Base-by-base conservation (phyloP, 2,329 filamentous ascomycete genomes). In the Pezicula radicicola region DNA sequence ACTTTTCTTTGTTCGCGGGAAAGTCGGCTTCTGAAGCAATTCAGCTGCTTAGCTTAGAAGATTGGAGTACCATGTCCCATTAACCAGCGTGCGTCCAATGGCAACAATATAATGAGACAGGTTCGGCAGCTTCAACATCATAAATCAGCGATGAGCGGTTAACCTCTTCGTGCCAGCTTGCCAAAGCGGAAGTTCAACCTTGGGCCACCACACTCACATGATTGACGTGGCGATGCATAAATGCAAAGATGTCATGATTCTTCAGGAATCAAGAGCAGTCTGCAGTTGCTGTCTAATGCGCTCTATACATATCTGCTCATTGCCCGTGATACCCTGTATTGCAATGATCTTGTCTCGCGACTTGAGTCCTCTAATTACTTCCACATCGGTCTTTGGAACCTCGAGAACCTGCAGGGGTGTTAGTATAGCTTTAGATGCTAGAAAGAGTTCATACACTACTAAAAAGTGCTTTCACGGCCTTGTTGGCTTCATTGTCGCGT, bases 401-500 rank as follows among this genome's bases (percentile, higher is more conserved):
- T 74, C 72, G 2, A 89, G 73, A 6, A 76, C 74, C 80, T 85
- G 55, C 21, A 28, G 27, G 3, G 21, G 15, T 4, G 19, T 9
- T 8, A 13, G 42, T n/a, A 45, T n/a, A 15, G 27, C 21, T 12
- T 12, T 12, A 30, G 28, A 12, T 30, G 28, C 4, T 9, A 30
- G 28, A 30, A 12, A 30, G 28, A 12, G 10, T 30, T 30, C 68
- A 56, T 60, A 84, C 83, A 62, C 81, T 72, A 56, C 85, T 84
- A 50, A 91, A 70, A 4, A 89, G 69, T 36, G 78, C 73, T 46
- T 83, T 70, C 2, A 88, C 82, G 4, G 86, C 85, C 63, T 79
- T 80, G 63, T 90, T 90, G 5, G 87, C 81, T 63, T 88, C 83
- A 13, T 85, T 85, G 13, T 89, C 83, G 54, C 78, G 76, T 10